Conservation (phyloP, 2,329 filamentous ascomycete genomes). For the Colletotrichum sp. region DNA sequence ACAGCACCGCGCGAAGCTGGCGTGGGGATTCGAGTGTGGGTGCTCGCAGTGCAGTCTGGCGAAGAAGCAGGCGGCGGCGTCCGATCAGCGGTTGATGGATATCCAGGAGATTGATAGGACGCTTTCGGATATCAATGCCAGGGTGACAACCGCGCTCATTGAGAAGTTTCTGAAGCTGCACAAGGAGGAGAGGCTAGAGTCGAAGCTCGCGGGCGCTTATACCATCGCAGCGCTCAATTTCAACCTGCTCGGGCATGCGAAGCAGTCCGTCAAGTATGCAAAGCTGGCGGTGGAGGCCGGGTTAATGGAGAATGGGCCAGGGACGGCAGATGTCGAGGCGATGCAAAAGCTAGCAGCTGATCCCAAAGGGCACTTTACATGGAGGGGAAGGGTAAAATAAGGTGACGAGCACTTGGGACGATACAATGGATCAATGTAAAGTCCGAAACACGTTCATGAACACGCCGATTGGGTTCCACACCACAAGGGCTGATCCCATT, state of each 20-base stretch:
- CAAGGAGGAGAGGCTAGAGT: slow-evolving; percentile 42
- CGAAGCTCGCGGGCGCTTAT: slow-evolving; percentile 38
- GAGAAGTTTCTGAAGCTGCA: slow-evolving; percentile 41
- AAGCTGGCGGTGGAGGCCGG: slow-evolving; percentile 40
- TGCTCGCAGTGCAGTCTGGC: slow-evolving; percentile 41
- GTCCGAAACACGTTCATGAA: background rate
- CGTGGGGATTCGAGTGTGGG: slow-evolving; percentile 46
- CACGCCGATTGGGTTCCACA: background rate
- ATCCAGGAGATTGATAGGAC: slow-evolving; percentile 30
- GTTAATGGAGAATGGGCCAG: slow-evolving; percentile 24
- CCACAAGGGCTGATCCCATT: background rate
- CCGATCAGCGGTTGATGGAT: slow-evolving; percentile 41
- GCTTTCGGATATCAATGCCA: slow-evolving; percentile 22
- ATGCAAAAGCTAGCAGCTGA: slow-evolving; percentile 17
- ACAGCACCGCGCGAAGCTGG: slow-evolving; percentile 28
- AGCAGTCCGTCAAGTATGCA: slow-evolving; percentile 41
- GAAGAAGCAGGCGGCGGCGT: slow-evolving; percentile 27
- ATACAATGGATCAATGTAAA: background rate
- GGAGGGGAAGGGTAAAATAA: slow-evolving; percentile 12
- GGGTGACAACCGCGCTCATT: slow-evolving; percentile 35
- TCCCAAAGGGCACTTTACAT: slow-evolving; percentile 21
- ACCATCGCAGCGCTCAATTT: slow-evolving; percentile 41
- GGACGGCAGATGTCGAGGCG: slow-evolving; percentile 7
- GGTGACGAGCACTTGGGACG: background rate
- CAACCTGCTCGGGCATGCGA: slow-evolving; percentile 41